phyloP scores from a whole-genome alignment of 371 early-diverging fungal species.

The Syncephalastrum sp. region DNA sequence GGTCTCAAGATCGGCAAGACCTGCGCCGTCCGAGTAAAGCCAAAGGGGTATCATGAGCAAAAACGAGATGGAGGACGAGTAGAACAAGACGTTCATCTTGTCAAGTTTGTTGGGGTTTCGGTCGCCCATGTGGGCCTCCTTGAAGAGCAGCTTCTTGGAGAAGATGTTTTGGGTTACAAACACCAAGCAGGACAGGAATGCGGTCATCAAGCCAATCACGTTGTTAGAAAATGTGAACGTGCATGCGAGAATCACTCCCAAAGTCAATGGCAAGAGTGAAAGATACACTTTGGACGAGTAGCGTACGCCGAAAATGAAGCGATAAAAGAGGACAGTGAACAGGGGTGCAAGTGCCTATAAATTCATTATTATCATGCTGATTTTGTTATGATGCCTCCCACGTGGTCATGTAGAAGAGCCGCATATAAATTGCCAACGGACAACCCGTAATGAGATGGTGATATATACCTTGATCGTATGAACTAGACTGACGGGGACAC shows the following conservation, averaged over 20 bases:
- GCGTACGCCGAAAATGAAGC: slow-evolving; percentile 61
- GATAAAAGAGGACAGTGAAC: slow-evolving; percentile 81
- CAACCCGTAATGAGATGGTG: neutral
- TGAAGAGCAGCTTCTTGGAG: slow-evolving; percentile 74
- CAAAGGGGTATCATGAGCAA: slow-evolving; percentile 79
- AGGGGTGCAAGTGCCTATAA: slow-evolving; percentile 81
- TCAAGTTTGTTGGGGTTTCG: slow-evolving; percentile 67
- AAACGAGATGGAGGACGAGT: slow-evolving; percentile 70
- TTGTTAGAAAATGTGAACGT: slow-evolving; percentile 51
- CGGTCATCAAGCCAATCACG: slow-evolving; percentile 68
- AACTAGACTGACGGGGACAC: slow-evolving; percentile 80
- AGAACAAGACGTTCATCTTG: slow-evolving; percentile 83
- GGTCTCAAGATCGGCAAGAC: slow-evolving; percentile 15
- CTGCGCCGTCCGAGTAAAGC: slow-evolving; percentile 75
- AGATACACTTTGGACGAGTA: slow-evolving; percentile 72
- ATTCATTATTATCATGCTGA: slow-evolving; percentile 1
- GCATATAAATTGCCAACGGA: neutral
- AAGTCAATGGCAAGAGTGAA: slow-evolving; percentile 76
- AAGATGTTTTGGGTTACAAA: slow-evolving; percentile 86
- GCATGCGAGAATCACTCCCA: slow-evolving; percentile 80
- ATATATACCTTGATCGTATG: slow-evolving; percentile 85
- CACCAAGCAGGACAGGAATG: slow-evolving; percentile 72
- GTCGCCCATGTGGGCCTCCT: slow-evolving; percentile 37
- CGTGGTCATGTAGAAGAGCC: too few species aligned
- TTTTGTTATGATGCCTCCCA: neutral